Evolutionary conservation across 306 rosid species (phyloP), one percentile per base, ranked within the genome.

Genomic region (Neltuma alba): DNA sequence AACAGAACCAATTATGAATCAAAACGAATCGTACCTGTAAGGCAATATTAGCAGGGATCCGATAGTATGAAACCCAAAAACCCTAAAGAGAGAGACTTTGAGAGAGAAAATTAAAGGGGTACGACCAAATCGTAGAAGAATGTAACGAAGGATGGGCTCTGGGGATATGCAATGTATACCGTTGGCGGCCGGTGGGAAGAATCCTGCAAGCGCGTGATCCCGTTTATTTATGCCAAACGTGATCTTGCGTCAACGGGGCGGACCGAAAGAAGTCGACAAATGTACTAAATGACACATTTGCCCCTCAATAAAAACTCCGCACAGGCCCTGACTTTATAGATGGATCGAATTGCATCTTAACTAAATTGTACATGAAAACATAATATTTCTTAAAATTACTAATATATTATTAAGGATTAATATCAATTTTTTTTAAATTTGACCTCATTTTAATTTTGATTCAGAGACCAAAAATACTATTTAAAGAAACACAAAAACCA

Each of bases 1-100:
- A 6, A 23, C 62, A 55, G 31, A n/a, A 60, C 61, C 31, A 13
- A 65, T 10, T 25, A 12, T 0, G 21, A 63, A 7, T 14, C n/a
- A 10, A 68, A 23, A 40, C 11, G 50, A 25, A 38, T 58, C 33
- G 30, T 74, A 80, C 84, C 79, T 78, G 10, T 4, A 44, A 36
- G 3, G 64, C 28, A 45, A 58, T 38, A n/a, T n/a, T n/a, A 1
- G 38, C 16, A 27, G 76, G 54, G 33, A 80, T 36, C 57, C 31
- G 63, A 63, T 69, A 36, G 12, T 8, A 38, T 36, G 34, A 40
- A 40, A 23, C 1, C 5, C 20, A 67, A 47, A 67, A n/a, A 38
- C 68, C 40, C 68, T 30, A 45, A n/a, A n/a, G 36, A 77, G 54
- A 47, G 80, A 57, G 61, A n/a, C 27, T 7, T 3, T 2, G 33